These are phyloP conservation scores for Colletotrichum viniferum DNA, from an alignment of 2,329 filamentous ascomycete genomes.

Conservation along the genomic window DNA sequence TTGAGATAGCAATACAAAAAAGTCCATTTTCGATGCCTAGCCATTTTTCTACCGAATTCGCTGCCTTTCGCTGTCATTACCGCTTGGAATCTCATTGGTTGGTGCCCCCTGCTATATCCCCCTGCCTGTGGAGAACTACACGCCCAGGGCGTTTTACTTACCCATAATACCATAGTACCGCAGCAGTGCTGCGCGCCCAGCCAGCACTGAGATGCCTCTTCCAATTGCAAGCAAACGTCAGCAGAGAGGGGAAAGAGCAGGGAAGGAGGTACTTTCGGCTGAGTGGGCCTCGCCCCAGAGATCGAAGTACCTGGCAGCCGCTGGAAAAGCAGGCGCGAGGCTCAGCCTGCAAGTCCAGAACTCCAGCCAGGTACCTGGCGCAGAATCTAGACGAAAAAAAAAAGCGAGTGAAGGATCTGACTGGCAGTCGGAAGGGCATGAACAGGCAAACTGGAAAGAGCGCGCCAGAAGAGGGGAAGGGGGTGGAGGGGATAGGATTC, in stretches of 20 bases:
- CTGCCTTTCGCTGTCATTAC: too few relatives aligned
- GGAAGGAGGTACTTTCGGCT: background rate
- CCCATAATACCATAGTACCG: too few relatives aligned
- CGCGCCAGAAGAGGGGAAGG: background rate
- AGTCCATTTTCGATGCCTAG: too few relatives aligned
- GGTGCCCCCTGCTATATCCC: too few relatives aligned
- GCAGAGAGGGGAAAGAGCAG: slow-evolving; percentile 8
- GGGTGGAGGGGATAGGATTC: background rate
- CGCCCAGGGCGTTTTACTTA: too few relatives aligned
- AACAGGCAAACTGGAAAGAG: background rate
- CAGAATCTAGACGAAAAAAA: background rate
- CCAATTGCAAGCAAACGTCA: slow-evolving; percentile 4
- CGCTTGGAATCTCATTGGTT: too few relatives aligned
- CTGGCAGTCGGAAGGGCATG: background rate
- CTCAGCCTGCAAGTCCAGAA: background rate
- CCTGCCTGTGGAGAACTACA: too few relatives aligned
- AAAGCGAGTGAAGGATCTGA: background rate
- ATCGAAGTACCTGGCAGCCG: slow-evolving; percentile 5
- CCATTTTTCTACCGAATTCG: too few relatives aligned
- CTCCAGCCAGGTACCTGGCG: background rate
- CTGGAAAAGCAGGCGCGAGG: slow-evolving; percentile 2
- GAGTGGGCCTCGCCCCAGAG: background rate
- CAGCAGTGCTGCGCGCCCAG: background rate
- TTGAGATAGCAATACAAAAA: too few relatives aligned
- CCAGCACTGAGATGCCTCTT: background rate